Conservation (phyloP, 2,329 filamentous ascomycete species). For the Phoma sp. region DNA sequence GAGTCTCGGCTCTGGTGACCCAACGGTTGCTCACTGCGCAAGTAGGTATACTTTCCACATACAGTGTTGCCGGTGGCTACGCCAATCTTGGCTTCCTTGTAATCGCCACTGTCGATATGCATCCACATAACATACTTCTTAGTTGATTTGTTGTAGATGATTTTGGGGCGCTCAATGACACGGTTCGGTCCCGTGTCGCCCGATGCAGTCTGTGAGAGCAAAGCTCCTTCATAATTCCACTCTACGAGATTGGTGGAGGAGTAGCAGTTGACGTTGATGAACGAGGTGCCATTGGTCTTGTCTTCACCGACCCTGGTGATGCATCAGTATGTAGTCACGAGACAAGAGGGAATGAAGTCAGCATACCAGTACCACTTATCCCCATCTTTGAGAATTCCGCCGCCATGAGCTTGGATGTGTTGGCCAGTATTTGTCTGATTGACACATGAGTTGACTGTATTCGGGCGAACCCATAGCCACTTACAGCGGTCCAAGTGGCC, state of each 20-base stretch:
- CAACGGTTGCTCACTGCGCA: slow-evolving; percentile 55
- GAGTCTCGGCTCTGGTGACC: slow-evolving; percentile 63
- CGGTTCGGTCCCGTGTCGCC: slow-evolving; percentile 67
- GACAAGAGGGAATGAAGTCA: not conserved
- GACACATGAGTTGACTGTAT: slow-evolving; percentile 4
- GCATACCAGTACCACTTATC: slow-evolving; percentile 63
- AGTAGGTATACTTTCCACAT: slow-evolving; percentile 65
- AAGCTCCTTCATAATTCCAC: slow-evolving; percentile 67
- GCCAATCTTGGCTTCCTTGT: slow-evolving; percentile 69
- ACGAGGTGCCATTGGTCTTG: slow-evolving; percentile 66
- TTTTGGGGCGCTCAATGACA: slow-evolving; percentile 71
- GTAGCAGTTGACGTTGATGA: slow-evolving; percentile 73
- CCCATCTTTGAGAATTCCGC: slow-evolving; percentile 65
- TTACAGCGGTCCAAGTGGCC: slow-evolving; percentile 49
- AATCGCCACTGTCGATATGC: slow-evolving; percentile 68
- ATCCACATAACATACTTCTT: slow-evolving; percentile 71
- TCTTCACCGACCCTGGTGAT: slow-evolving; percentile 68
- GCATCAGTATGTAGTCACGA: not conserved
- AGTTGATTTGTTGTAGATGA: slow-evolving; percentile 71
- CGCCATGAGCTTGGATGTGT: slow-evolving; percentile 71
- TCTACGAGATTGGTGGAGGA: slow-evolving; percentile 67
- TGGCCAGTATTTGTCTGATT: slow-evolving; percentile 53
- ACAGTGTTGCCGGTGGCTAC: slow-evolving; percentile 66
- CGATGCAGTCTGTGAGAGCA: slow-evolving; percentile 60
- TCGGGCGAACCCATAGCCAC: not conserved